Evolutionary conservation across 495 filamentous ascomycete species (phyloP), one percentile per base, ranked within the genome.

Genomic region (Cairneyella variabilis): DNA sequence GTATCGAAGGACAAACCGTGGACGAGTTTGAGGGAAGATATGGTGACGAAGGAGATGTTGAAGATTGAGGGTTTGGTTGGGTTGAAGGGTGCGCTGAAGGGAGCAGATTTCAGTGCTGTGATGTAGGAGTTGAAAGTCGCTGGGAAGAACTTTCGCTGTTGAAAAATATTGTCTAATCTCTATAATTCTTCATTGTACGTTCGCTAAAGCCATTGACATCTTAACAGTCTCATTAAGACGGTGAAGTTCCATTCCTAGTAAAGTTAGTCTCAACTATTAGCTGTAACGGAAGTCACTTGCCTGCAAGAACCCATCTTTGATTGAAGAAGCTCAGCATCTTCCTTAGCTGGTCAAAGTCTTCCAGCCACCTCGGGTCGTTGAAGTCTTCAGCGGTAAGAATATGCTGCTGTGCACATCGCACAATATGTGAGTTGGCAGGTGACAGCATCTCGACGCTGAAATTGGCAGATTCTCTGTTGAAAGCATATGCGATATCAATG

Each of bases 401-500:
- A 49, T 56, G 53, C 9, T 53, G 40, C 16, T 56, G 47, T 7
- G 58, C 54, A 34, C 38, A 58, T 30, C 27, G 17, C 17, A 54
- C 53, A n/a, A 59, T 51, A 28, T 59, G 51, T 34, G 36, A 21
- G 18, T 48, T 48, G 6, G 49, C 27, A 9, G 54, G 58, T 12
- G 37, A 27, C 34, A 57, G n/a, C 3, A 22, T 40, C 2, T 54
- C 54, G 17, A 51, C 28, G 17, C 57, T 41, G 28, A 52, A 57
- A 12, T 25, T n/a, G n/a, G 1, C 20, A 16, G 9, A 34, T 43
- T 54, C 39, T 14, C 30, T 20, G 27, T 59, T 59, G 51, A 51
- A 59, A 12, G 53, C 42, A 14, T 54, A 36, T 10, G 52, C 59
- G 39, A 65, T 49, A 30, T 65, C 62, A 14, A 65, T 49, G 5